Evolutionary conservation across 805 yeast species (phyloP).

Genomic region (Candida ficus): DNA sequence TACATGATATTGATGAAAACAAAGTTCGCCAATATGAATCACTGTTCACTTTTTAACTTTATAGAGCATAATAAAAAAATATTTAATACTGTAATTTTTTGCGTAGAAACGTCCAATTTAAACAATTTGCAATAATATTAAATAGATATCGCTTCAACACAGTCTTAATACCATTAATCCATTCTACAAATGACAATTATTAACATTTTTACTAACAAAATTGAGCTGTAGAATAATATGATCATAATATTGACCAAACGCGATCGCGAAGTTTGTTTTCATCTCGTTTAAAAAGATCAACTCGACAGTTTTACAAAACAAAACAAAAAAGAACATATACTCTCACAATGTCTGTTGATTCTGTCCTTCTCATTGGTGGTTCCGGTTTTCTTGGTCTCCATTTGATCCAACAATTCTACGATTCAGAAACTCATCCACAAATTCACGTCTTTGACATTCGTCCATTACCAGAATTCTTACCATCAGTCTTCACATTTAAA

Average conservation of each 20-base stretch:
- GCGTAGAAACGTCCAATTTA: no score
- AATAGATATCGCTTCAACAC: no score
- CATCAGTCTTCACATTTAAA: constrained; percentile 73
- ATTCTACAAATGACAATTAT: neutral
- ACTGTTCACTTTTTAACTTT: constrained; percentile 8
- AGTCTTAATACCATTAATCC: neutral
- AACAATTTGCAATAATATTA: no score
- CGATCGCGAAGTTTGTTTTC: neutral
- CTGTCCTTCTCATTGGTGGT: constrained; percentile 88
- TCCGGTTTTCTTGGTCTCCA: constrained; percentile 93
- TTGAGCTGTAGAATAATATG: no score
- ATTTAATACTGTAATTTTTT: no score
- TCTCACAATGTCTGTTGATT: constrained; percentile 16
- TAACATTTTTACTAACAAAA: no score
- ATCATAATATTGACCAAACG: no score
- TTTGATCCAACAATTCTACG: constrained; percentile 77
- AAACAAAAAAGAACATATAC: neutral
- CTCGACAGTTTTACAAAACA: neutral
- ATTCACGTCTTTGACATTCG: constrained; percentile 90
- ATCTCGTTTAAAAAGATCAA: constrained; percentile 1
- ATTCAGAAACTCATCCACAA: constrained; percentile 55
- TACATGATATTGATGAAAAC: constrained; percentile 17
- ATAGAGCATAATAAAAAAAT: no score
- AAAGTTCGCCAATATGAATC: constrained; percentile 12
- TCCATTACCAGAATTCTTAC: constrained; percentile 69